These are phyloP conservation scores for Leishmania lainsoni DNA, from an alignment of 208 protist genomes.

Conservation along the genomic window DNA sequence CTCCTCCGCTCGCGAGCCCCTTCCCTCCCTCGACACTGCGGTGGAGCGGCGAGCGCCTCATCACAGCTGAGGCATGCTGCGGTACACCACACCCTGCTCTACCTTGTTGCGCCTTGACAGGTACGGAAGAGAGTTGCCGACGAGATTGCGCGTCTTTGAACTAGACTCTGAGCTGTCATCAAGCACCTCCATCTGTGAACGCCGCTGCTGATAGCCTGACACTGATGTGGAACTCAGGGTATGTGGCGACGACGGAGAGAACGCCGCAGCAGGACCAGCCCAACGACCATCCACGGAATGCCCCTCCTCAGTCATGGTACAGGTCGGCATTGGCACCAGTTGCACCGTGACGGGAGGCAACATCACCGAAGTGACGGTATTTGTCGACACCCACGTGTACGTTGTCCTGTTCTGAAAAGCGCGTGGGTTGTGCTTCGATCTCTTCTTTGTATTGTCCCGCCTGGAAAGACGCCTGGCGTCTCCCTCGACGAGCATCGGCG, in stretches of 20 bases:
- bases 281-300: neutral
- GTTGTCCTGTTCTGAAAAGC: constrained; percentile 46
- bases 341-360: constrained; percentile 43
- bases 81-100: neutral
- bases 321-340: constrained; percentile 11
- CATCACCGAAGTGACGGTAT: constrained; percentile 54
- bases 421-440: constrained; percentile 15
- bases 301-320: constrained; percentile 13
- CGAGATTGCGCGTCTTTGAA: neutral
- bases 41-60: neutral
- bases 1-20: neutral
- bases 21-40: neutral
- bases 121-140: constrained; percentile 9
- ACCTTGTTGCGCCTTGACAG: constrained; percentile 6
- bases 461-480: neutral
- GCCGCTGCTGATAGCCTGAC: constrained; percentile 11
- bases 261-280: neutral
- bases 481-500: neutral
- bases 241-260: constrained; percentile 14
- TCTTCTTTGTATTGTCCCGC: neutral
- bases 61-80: constrained; percentile 19
- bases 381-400: constrained; percentile 56
- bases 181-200: constrained; percentile 27
- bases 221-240: constrained; percentile 1
- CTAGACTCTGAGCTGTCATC: constrained; percentile 18